phyloP scores from a whole-genome alignment of 176 grass and related monocot genomes.

The Cymbopogon citratus region DNA sequence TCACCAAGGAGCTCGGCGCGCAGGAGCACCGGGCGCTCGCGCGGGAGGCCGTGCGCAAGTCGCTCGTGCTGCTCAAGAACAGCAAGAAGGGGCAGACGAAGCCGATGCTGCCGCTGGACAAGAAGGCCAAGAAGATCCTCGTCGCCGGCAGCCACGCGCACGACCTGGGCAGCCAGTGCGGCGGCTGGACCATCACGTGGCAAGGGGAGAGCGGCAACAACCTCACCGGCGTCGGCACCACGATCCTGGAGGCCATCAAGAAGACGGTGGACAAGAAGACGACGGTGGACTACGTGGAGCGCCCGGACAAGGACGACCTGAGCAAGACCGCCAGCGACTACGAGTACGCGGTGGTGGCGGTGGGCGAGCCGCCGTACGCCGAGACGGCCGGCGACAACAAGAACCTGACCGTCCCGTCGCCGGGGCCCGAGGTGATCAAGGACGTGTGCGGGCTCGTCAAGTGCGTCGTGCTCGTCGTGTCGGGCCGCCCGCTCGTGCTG shows the following conservation, averaged over 20 bases:
- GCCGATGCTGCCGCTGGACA: slow-evolving; percentile 49
- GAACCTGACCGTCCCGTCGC: slow-evolving; percentile 51
- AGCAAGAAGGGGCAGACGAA: slow-evolving; percentile 25
- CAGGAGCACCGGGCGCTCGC: slow-evolving; percentile 58
- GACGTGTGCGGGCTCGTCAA: slow-evolving; percentile 49
- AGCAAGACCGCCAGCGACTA: slow-evolving; percentile 27
- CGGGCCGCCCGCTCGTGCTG: slow-evolving; percentile 62
- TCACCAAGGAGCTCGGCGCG: slow-evolving; percentile 46
- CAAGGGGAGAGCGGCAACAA: slow-evolving; percentile 64
- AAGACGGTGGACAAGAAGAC: slow-evolving; percentile 43
- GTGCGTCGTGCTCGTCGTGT: slow-evolving; percentile 66
- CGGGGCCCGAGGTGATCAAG: slow-evolving; percentile 34
- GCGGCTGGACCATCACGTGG: slow-evolving; percentile 69
- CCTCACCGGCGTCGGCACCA: slow-evolving; percentile 48
- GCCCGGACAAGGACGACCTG: slow-evolving; percentile 37
- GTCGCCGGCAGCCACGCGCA: slow-evolving; percentile 67
- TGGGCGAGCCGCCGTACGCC: slow-evolving; percentile 57
- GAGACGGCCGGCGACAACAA: slow-evolving; percentile 58
- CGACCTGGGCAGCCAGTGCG: slow-evolving; percentile 74
- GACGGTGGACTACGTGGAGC: slow-evolving; percentile 38
- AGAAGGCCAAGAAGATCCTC: slow-evolving; percentile 65
- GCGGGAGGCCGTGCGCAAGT: slow-evolving; percentile 72
- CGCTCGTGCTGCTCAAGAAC: slow-evolving; percentile 81
- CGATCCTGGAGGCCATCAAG: slow-evolving; percentile 60
- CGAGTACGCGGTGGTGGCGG: slow-evolving; percentile 54